A percentile compares a stretch with the other conserved stretches of the same genome.
phyloP scores from a whole-genome alignment of 2,329 filamentous ascomycete species.

The Xylariaceae sp. region DNA sequence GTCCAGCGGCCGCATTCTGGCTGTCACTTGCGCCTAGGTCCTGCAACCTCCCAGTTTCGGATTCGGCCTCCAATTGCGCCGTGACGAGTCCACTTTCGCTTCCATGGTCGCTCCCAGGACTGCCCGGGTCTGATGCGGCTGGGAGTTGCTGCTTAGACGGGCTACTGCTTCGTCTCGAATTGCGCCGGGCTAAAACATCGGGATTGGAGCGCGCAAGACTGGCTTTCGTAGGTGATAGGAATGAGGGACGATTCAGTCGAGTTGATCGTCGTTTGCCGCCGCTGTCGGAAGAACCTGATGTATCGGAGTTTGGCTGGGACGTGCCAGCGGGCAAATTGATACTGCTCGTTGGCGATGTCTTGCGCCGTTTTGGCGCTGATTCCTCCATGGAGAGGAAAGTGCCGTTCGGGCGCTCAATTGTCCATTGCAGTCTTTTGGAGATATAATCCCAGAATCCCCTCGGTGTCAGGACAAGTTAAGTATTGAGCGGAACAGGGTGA shows the following conservation, averaged over 20 bases:
- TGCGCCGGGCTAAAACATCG: conserved; percentile 47
- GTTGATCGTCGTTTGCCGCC: conserved; percentile 19
- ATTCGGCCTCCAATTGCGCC: conserved; percentile 30
- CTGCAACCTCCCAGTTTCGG: conserved; percentile 15
- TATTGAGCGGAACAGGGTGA: too few species aligned
- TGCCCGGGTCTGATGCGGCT: conserved; percentile 20
- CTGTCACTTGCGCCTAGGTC: background rate
- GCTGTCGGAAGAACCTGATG: conserved; percentile 10
- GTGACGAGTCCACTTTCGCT: conserved; percentile 27
- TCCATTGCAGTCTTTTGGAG: too few species aligned
- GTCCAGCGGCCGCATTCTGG: conserved; percentile 2
- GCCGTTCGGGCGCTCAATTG: background rate
- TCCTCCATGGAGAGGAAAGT: conserved; percentile 41
- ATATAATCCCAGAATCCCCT: too few species aligned
- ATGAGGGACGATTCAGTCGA: conserved; percentile 48
- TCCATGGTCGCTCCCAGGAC: conserved; percentile 18
- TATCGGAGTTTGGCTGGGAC: conserved; percentile 7
- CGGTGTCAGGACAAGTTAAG: too few species aligned
- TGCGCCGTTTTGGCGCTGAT: conserved; percentile 61
- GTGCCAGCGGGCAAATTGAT: conserved; percentile 31
- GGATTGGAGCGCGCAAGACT: conserved; percentile 61
- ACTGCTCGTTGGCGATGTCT: conserved; percentile 53
- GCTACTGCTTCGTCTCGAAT: conserved; percentile 28
- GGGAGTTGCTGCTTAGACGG: conserved; percentile 15
- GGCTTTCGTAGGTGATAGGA: conserved; percentile 63